Evolutionary conservation across 1,284 basidiomycete genomes (phyloP).

Genomic region (Athelia psychrophila): DNA sequence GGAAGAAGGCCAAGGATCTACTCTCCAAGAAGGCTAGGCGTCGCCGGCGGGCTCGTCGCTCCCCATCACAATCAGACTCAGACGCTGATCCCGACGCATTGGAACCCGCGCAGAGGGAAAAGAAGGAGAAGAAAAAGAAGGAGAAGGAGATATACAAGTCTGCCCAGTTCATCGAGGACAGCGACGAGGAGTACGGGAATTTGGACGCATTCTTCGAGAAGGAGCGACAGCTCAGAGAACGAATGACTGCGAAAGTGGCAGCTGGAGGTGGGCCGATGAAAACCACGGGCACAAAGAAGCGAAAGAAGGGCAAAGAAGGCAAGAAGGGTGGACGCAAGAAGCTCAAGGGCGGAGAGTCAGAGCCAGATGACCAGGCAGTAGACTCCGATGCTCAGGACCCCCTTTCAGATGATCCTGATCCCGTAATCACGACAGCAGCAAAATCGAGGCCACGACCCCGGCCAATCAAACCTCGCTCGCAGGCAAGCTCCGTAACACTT

Average conservation of each 20-base stretch:
- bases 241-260: conserved; percentile 46
- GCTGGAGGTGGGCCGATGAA: conserved; percentile 43
- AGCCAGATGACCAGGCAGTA: conserved; percentile 1
- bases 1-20: conserved; percentile 66
- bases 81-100: conserved; percentile 39
- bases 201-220: conserved; percentile 75
- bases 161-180: conserved; percentile 88
- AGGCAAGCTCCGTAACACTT: too few species aligned
- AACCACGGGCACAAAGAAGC: conserved; percentile 46
- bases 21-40: conserved; percentile 60
- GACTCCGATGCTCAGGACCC: not conserved
- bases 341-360: conserved; percentile 9
- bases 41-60: conserved; percentile 43
- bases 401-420: conserved; percentile 11
- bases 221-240: conserved; percentile 52
- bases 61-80: conserved; percentile 40
- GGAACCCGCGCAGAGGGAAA: conserved; percentile 42
- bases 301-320: conserved; percentile 26
- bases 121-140: conserved; percentile 57
- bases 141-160: conserved; percentile 81
- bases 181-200: conserved; percentile 76
- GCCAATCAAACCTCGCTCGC: conserved; percentile 8
- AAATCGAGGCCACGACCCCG: conserved; percentile 27
- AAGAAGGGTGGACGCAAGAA: conserved; percentile 20
- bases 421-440: not conserved